These are phyloP conservation scores for Lentinula aciculospora DNA, from an alignment of 768 basidiomycete species.

Conservation along the genomic window DNA sequence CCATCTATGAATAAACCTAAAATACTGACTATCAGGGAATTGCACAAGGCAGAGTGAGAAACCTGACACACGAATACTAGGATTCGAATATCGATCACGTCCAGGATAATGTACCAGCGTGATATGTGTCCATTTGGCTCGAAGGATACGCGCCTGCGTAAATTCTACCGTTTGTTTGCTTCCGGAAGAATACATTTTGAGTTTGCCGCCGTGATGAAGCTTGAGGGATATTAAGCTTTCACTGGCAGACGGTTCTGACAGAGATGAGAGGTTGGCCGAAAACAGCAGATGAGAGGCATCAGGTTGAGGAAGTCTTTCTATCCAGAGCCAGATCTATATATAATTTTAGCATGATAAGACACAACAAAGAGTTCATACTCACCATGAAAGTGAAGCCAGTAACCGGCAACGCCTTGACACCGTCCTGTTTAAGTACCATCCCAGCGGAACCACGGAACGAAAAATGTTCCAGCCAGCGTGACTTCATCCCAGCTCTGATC, in stretches of 20 bases:
- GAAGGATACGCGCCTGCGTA: slow-evolving; percentile 39
- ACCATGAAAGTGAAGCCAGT: slow-evolving; percentile 76
- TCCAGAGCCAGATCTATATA: slow-evolving; percentile 43
- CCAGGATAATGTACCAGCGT: slow-evolving; percentile 62
- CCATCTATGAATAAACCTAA: slow-evolving; percentile 76
- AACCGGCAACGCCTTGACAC: slow-evolving; percentile 46
- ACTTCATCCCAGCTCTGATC: slow-evolving; percentile 64
- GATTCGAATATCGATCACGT: slow-evolving; percentile 33
- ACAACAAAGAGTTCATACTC: slow-evolving; percentile 8
- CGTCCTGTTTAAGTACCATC: slow-evolving; percentile 42
- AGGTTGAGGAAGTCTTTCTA: slow-evolving; percentile 31
- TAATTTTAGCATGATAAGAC: not conserved
- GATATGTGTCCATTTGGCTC: slow-evolving; percentile 69
- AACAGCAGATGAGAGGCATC: slow-evolving; percentile 31
- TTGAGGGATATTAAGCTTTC: slow-evolving; percentile 34
- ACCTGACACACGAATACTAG: slow-evolving; percentile 52
- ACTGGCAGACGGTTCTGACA: slow-evolving; percentile 10
- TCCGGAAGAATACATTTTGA: slow-evolving; percentile 41
- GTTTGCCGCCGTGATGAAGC: slow-evolving; percentile 49
- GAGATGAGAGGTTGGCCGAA: slow-evolving; percentile 18
- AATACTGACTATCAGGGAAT: slow-evolving; percentile 6
- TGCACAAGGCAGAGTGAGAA: not conserved
- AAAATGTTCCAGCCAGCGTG: slow-evolving; percentile 76
- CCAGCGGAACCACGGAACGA: slow-evolving; percentile 55
- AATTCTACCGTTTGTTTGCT: slow-evolving; percentile 36